Base-by-base conservation (phyloP, 495 filamentous ascomycete genomes). In the Hypoxylon intermedium region DNA sequence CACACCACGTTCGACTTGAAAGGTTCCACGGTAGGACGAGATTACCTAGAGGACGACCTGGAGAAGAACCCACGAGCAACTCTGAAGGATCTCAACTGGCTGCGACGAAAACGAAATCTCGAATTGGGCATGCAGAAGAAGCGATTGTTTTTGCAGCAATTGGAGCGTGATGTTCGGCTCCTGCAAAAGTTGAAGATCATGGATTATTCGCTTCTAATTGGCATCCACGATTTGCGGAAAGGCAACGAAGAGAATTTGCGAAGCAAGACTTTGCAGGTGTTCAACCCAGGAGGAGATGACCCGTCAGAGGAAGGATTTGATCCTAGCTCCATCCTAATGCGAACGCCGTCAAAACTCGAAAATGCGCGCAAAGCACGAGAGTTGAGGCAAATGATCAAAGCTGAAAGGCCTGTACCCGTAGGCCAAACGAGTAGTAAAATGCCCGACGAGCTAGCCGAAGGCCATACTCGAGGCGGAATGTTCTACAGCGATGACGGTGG, bases 1-100 rank as follows among this genome's bases (percentile, higher is more conserved):
- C 94, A 99, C 76, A 85, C 91, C 64, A 98, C 92, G 3, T 99
- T 96, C 63, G 94, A 99, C 68, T 71, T 99, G 52, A 99, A 99
- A 73, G 94, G 94, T n/a, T 97, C 93, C 12, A 97, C 93, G 0
- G 85, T 98, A 58, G 94, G 94, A 24, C 84, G 94, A 60, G 92
- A 98, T 68, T 89, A 91, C 72, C 88, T 80, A 55, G 95, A 97
- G 70, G 91, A 95, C 37, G 86, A 96, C 21, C 79, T 98, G 13
- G 88, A 88, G 63, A 85, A 86, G 49, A 96, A 98, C 63, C 94
- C 95, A 3, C 82, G 94, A 43, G 94, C 93, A 1, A 98, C 94
- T 0, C 71, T 98, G 75, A 99, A 99, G 72, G 94, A 99, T 72
- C 74, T 98, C 21, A 99, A 99, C 71, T 99, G 94, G 94, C 77